Conservation (phyloP, 1,139 yeast species). For the Hansenula anomala region DNA sequence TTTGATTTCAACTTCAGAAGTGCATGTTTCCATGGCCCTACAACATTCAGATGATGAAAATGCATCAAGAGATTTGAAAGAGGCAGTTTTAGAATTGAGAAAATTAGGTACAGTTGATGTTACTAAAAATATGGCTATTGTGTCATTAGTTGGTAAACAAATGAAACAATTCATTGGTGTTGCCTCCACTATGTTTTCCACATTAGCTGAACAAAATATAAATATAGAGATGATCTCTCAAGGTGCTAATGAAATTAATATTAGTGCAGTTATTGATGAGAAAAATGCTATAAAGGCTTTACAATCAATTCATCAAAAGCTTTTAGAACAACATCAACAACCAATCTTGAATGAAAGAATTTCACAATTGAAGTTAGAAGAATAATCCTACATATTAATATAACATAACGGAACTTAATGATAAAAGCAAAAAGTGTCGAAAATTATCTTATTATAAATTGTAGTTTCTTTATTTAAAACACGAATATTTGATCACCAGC, state of each 20-base stretch:
- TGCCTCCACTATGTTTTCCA: conserved; percentile 96
- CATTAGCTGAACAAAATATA: conserved; percentile 85
- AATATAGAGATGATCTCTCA: conserved; percentile 97
- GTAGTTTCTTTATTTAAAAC: conserved; percentile 37
- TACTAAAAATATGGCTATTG: conserved; percentile 81
- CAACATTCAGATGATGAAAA: conserved; percentile 69
- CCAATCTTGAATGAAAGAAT: conserved; percentile 27
- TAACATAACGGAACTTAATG: no score
- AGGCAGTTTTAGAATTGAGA: conserved; percentile 72
- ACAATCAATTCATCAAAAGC: conserved; percentile 74
- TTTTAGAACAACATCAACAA: conserved; percentile 41
- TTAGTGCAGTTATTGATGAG: conserved; percentile 89
- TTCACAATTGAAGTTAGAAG: conserved; percentile 26
- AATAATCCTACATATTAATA: conserved; percentile 4
- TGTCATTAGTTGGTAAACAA: conserved; percentile 92
- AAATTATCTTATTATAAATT: no score
- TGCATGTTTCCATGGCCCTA: conserved; percentile 96
- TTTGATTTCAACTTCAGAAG: conserved; percentile 94
- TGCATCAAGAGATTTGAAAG: conserved; percentile 44
- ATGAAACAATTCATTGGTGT: conserved; percentile 97
- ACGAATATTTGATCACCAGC: conserved; percentile 91
- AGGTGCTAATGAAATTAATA: conserved; percentile 97
- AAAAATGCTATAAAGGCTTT: conserved; percentile 81
- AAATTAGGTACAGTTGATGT: conserved; percentile 86
- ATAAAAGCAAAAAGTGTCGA: no score